Base-by-base conservation (phyloP, 371 early-diverging fungal species). In the Mucor ambiguus region DNA sequence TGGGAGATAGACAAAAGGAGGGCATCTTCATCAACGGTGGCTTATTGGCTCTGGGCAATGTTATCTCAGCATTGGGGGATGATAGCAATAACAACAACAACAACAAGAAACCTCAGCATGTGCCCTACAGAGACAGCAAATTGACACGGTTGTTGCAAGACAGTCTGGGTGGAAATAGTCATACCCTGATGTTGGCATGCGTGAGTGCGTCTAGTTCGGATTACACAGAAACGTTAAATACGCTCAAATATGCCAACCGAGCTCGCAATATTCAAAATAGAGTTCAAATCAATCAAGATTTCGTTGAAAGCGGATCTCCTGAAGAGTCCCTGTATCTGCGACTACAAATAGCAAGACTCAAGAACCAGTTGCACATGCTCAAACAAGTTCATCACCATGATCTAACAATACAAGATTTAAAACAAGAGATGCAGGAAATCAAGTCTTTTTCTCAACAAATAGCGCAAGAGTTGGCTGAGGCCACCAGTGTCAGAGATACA, bases 81-180 rank as follows among this genome's bases (percentile, higher is more conserved):
- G 85, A 92, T 63, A 70, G 82, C 61, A 73, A 92, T 63, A 70
- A 81, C 61, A 73, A 88, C 56, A 81, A 68, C 33, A 71, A 80
- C 14, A 63, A 56, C 29, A 32, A 14, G 26, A 26, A 41, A 35
- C 4, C 29, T 18, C 71, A 77, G 10, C 90, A 93, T 73, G 88
- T 99, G 8, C 99, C 99, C 0, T 99, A 94, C 75, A 84, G 98
- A 65, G 97, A 99, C 73, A 92, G 93, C n/a, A 99, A 99, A 73
- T 86, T 99, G 38, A 71, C 60, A 14, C 24, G 60, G 0, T 28
- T 71, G 16, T 55, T 68, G 28, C 59, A 71, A 61, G 64, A 71
- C 32, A 68, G 67, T 57, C 46, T 63, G 33, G 96, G 96, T 46
- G 98, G 96, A 16, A 95, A 94, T 64, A 85, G 91, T 58, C 86